Percentiles rank a stretch among this genome's conserved stretches.
Evolutionary conservation across 1,139 yeast genomes (phyloP).

Genomic region (Lipomyces yarrowii): DNA sequence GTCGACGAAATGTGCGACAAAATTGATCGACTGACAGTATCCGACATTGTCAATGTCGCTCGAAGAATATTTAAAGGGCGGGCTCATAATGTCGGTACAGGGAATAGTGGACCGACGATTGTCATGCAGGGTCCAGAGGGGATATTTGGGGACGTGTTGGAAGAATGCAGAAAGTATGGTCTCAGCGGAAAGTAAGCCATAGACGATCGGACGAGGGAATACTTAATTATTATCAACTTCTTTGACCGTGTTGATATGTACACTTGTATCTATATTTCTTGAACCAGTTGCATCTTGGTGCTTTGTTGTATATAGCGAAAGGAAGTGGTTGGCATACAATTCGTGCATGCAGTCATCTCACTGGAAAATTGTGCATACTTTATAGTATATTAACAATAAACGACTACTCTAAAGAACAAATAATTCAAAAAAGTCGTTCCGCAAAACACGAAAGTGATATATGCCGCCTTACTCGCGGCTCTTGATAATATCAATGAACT

Average conservation of each 20-base stretch:
- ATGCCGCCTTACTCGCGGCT: slow-evolving; percentile 63
- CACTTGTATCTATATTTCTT: background rate
- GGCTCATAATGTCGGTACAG: slow-evolving; percentile 53
- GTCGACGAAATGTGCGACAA: slow-evolving; percentile 80
- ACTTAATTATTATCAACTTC: background rate
- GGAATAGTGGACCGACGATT: slow-evolving; percentile 71
- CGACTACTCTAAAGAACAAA: background rate
- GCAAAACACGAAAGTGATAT: background rate
- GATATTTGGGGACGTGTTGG: slow-evolving; percentile 82
- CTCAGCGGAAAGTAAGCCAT: slow-evolving; percentile 51
- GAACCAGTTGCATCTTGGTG: background rate
- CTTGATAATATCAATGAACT: slow-evolving; percentile 92
- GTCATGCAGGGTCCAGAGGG: slow-evolving; percentile 84
- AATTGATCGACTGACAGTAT: slow-evolving; percentile 66
- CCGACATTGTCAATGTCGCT: slow-evolving; percentile 75
- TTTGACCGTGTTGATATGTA: background rate
- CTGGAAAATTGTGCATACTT: background rate
- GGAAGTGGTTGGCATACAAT: background rate
- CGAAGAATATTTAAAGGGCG: slow-evolving; percentile 72
- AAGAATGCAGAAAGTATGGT: slow-evolving; percentile 68
- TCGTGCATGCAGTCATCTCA: background rate
- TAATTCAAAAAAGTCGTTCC: background rate
- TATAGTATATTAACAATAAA: background rate
- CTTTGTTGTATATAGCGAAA: slow-evolving; percentile 1
- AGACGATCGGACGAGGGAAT: background rate